Conservation (phyloP, 179 eudicot genomes). For the Spergularia azorica region DNA sequence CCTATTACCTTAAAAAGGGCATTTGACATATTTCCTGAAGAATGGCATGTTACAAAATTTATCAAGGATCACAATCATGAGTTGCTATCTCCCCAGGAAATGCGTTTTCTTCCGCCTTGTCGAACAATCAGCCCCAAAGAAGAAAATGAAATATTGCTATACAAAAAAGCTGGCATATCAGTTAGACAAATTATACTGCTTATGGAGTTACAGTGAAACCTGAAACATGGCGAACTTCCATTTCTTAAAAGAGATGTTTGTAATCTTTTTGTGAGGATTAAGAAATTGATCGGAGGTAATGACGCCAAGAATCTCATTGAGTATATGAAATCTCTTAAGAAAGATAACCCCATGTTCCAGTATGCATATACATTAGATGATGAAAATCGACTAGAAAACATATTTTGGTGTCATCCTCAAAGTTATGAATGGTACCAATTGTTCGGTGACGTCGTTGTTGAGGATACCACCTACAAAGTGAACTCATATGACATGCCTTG, state of each 20-base stretch:
- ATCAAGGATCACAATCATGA: constrained; percentile 16
- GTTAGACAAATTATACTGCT: constrained; percentile 24
- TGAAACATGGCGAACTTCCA: constrained; percentile 25
- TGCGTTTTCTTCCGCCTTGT: constrained; percentile 18
- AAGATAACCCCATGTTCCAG: constrained; percentile 25
- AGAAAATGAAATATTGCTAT: constrained; percentile 6
- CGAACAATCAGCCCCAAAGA: constrained; percentile 6
- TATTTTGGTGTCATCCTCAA: constrained; percentile 27
- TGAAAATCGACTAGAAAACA: constrained; percentile 17
- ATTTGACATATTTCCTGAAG: constrained; percentile 28
- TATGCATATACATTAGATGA: constrained; percentile 24
- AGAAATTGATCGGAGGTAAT: not conserved
- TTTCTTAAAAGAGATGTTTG: constrained; percentile 17
- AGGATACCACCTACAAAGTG: constrained; percentile 22
- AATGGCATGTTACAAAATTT: constrained; percentile 33
- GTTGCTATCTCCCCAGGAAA: constrained; percentile 2
- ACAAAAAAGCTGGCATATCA: constrained; percentile 20
- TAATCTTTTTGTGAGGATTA: constrained; percentile 17
- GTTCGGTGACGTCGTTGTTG: constrained; percentile 18
- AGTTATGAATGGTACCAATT: constrained; percentile 21
- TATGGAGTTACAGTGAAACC: constrained; percentile 22
- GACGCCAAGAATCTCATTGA: constrained; percentile 12
- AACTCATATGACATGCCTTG: constrained; percentile 28
- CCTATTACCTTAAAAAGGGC: constrained; percentile 21
- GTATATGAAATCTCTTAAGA: constrained; percentile 20